Conservation (phyloP, 1,139 yeast genomes). For the Hansenula sp. region DNA sequence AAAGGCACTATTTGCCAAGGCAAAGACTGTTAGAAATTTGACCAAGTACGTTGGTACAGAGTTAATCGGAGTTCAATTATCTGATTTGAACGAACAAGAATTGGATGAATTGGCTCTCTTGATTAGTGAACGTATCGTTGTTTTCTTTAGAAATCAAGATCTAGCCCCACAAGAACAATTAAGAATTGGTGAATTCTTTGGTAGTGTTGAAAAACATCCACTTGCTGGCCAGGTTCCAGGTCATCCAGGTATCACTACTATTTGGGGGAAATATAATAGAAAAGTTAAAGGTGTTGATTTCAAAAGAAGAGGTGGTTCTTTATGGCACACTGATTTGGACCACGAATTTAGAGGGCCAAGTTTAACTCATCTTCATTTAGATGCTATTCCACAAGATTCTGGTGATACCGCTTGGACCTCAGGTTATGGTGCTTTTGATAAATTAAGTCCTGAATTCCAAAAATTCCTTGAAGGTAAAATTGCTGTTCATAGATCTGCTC, state of each 20-base stretch:
- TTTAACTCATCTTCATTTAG: constrained; percentile 37
- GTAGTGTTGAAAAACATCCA: constrained; percentile 44
- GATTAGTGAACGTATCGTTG: constrained; percentile 46
- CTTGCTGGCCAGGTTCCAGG: constrained; percentile 33
- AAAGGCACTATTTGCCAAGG: constrained; percentile 46
- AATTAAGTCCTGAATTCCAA: constrained; percentile 43
- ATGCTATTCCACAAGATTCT: constrained; percentile 38
- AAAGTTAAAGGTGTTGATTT: not conserved
- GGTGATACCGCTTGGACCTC: constrained; percentile 49
- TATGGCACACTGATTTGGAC: constrained; percentile 42
- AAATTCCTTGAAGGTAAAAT: constrained; percentile 44
- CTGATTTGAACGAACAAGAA: constrained; percentile 44
- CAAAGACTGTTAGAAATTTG: constrained; percentile 40
- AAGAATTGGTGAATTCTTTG: constrained; percentile 41
- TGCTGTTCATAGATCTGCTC: constrained; percentile 41
- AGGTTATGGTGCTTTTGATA: constrained; percentile 47
- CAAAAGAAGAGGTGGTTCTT: not conserved
- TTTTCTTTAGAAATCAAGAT: constrained; percentile 43
- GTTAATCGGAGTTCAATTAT: constrained; percentile 47
- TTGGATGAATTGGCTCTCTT: constrained; percentile 50
- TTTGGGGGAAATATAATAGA: constrained; percentile 42
- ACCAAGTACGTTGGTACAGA: constrained; percentile 50
- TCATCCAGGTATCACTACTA: constrained; percentile 41
- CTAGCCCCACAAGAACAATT: constrained; percentile 39
- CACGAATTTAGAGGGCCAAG: constrained; percentile 36